Conservation (phyloP, 768 basidiomycete genomes). For the Phanerodontia chrysosporium region DNA sequence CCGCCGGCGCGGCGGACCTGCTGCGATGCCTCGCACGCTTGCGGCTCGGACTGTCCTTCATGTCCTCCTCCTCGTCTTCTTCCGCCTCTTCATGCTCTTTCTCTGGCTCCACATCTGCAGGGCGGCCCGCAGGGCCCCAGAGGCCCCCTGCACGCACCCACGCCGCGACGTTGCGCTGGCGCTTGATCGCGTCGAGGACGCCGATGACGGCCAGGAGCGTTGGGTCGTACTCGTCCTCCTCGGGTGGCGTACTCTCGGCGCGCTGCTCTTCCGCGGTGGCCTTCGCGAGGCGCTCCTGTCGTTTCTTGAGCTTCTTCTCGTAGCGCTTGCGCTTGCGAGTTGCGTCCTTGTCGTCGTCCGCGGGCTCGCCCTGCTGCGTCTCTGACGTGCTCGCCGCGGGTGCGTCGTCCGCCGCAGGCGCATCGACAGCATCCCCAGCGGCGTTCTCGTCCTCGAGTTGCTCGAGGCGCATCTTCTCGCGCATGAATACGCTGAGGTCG, state of each 20-base stretch:
- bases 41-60: neutral
- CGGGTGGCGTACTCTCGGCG: neutral
- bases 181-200: conserved; percentile 54
- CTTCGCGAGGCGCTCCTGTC: conserved; percentile 15
- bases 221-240: conserved; percentile 37
- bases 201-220: conserved; percentile 66
- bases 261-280: neutral
- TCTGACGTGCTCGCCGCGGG: too few species aligned
- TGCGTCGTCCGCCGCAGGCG: conserved; percentile 4
- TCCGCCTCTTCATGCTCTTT: neutral
- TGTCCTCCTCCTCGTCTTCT: neutral
- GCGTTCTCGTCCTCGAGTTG: neutral
- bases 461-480: conserved; percentile 2
- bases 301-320: conserved; percentile 13
- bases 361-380: too few species aligned
- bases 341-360: neutral
- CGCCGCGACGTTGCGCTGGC: conserved; percentile 58
- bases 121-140: conserved; percentile 19
- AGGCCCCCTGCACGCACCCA: conserved; percentile 64
- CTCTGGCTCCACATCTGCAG: neutral
- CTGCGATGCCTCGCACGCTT: neutral
- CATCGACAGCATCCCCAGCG: neutral
- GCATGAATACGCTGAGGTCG: conserved; percentile 31
- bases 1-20: neutral
- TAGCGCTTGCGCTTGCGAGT: conserved; percentile 24